Base-by-base conservation (phyloP, 2,329 filamentous ascomycete genomes). In the Verticillium klebahnii region DNA sequence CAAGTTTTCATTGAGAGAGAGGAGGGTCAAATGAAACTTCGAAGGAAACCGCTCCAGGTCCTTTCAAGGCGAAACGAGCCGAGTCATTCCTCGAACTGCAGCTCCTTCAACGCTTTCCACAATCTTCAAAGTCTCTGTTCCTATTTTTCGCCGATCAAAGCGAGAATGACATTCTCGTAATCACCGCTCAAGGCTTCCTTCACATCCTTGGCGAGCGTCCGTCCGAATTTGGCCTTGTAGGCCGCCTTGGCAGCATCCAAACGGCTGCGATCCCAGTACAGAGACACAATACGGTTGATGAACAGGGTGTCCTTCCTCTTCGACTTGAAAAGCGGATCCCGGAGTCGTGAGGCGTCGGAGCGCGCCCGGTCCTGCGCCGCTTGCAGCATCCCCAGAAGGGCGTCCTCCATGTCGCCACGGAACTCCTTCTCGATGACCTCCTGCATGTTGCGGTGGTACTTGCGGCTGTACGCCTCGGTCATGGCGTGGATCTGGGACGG, bases 381-480 rank as follows among this genome's bases (percentile, higher is more conserved):
- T 3, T 66, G 65, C 0, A 75, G 65, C 50, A 76, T 74, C 8
- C 62, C 64, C 25, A 75, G 60, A 1, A 76, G 63, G 0, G 69
- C 71, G 7, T 75, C 73, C 57, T 74, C 71, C 68, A 73, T 70
- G 56, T 74, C 70, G 25, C 74, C 73, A 0, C 68, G 67, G 63
- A 75, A 74, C 61, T 74, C 72, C 64, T 74, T 72, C 62, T 73
- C 69, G 25, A 75, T 74, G 1, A 74, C 72, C 0, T 70, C 67
- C 55, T 72, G 67, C 7, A 75, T 64, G 8, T 67, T 69, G 29
- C 71, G 71, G 61, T 72, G 71, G 59, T 74, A 75, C 61, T 74
- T 75, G 15, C 63, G 62, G 52, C 65, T 63, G 57, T 76, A 76
- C 31, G 63, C 59, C 6, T 74, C 62, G 65, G 62, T 63, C 12